Evolutionary conservation across 441 rosid genomes (phyloP).

Genomic region (Gossypium davidsonii): DNA sequence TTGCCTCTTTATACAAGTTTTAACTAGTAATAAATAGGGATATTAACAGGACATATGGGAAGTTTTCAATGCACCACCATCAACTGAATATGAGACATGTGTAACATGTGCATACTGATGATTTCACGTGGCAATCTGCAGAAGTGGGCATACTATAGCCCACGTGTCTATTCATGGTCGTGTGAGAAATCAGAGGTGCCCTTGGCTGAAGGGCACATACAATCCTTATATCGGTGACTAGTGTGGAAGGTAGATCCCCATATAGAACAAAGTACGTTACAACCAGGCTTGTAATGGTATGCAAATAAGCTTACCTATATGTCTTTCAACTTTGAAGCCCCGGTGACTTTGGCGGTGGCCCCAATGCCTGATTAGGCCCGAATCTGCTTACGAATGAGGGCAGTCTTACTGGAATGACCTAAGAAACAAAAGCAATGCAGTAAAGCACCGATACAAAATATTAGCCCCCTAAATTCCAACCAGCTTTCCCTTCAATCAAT

Average conservation of each 20-base stretch:
- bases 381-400: not conserved
- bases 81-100: not conserved
- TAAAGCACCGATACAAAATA: not conserved
- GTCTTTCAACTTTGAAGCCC: conserved; percentile 9
- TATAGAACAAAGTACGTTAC: not conserved
- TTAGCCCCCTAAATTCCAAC: not conserved
- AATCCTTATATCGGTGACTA: not conserved
- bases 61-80: not conserved
- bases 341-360: conserved; percentile 18
- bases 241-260: not conserved
- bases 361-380: conserved; percentile 9
- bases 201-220: conserved; percentile 17
- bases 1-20: not conserved
- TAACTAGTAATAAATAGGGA: not conserved
- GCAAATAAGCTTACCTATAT: not conserved
- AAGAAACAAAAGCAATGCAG: conserved; percentile 10
- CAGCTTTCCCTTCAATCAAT: not conserved
- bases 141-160: conserved; percentile 17
- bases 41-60: not conserved
- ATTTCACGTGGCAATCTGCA: conserved; percentile 12
- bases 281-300: not conserved
- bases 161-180: conserved; percentile 13
- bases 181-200: conserved; percentile 3
- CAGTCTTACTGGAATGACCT: conserved; percentile 4
- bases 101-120: not conserved